phyloP scores from a whole-genome alignment of 345 rosid species.

The Boechera stricta region DNA sequence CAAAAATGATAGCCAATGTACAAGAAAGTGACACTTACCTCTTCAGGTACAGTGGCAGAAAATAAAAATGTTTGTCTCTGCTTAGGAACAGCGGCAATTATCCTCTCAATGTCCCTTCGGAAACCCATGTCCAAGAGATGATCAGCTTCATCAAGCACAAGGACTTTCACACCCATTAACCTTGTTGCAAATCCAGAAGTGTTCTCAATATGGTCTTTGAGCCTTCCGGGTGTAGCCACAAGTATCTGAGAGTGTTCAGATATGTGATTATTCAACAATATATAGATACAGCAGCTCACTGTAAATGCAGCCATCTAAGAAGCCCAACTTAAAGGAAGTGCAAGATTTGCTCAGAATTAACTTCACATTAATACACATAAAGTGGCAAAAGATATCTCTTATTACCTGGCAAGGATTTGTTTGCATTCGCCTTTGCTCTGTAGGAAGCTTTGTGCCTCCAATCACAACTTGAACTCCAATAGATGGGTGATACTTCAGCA shows the following conservation, averaged over 20 bases:
- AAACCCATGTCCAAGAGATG: slow-evolving; percentile 98
- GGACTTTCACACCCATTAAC: slow-evolving; percentile 93
- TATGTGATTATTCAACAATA: slow-evolving; percentile 33
- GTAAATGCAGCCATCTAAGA: slow-evolving; percentile 8
- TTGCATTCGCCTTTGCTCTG: slow-evolving; percentile 91
- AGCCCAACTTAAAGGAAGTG: neutral
- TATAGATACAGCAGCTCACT: slow-evolving; percentile 9
- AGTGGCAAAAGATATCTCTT: slow-evolving; percentile 33
- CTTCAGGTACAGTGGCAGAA: slow-evolving; percentile 95
- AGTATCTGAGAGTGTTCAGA: slow-evolving; percentile 67
- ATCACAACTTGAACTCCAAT: slow-evolving; percentile 98
- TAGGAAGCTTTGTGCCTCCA: slow-evolving; percentile 93
- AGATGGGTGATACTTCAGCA: slow-evolving; percentile 88
- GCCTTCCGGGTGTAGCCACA: slow-evolving; percentile 98
- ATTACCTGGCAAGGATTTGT: slow-evolving; percentile 91
- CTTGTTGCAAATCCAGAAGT: slow-evolving; percentile 97
- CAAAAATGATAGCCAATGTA: slow-evolving; percentile 24
- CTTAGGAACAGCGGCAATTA: slow-evolving; percentile 88
- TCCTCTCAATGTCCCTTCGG: slow-evolving; percentile 88
- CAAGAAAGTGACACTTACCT: slow-evolving; percentile 57
- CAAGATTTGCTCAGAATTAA: slow-evolving; percentile 15
- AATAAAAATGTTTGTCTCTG: slow-evolving; percentile 94
- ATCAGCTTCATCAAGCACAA: slow-evolving; percentile 98
- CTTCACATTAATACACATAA: neutral
- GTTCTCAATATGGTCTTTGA: slow-evolving; percentile 93